Base-by-base conservation (phyloP, 2,329 filamentous ascomycete genomes). In the Ascosphaera apis region DNA sequence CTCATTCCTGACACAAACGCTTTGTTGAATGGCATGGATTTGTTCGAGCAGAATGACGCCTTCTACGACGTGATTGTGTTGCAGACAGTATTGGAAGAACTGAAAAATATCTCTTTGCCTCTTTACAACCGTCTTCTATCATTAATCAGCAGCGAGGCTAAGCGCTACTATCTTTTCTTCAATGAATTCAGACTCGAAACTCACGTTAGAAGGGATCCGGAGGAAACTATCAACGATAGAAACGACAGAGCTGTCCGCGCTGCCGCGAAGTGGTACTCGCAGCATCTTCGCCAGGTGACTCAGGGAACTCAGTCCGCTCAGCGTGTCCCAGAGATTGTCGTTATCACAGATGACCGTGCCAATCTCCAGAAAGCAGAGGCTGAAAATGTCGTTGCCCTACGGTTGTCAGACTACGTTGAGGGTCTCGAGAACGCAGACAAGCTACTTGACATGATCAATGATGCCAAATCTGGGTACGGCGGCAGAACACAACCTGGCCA, bases 131-230 rank as follows among this genome's bases (percentile, higher is more conserved):
- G 88, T 28, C 63, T 98, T 35, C 72, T 95, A 44, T 74, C 78
- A 15, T 63, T 98, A 43, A 91, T 84, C 28, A 91, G 86, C 57
- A 92, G 86, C 49, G 83, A 92, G 47, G 83, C 91, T 44, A 98
- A 98, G 63, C 73, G 86, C 37, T 95, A 92, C 53, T 93, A 95
- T 50, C 81, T 98, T 36, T 98, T 98, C 54, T 95, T 95, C 69
- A 98, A 98, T 54, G 88, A 98, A 48, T 98, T 98, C 51, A 71
- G 86, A 36, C 63, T 84, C 28, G 91, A 98, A 55, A 98, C 88
- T 0, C 79, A 92, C 49, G 70, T 93, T 34, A 60, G 67, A 18
- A 68, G 88, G 41, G 67, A 74, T 15, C 55, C 66, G 4, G 76
- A 79, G 27, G 88, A 98, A 60, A 77, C 71, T 2, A 88, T 98